These are phyloP conservation scores for Epichloe hybrida DNA, from an alignment of 2,329 filamentous ascomycete species.

Conservation along the genomic window DNA sequence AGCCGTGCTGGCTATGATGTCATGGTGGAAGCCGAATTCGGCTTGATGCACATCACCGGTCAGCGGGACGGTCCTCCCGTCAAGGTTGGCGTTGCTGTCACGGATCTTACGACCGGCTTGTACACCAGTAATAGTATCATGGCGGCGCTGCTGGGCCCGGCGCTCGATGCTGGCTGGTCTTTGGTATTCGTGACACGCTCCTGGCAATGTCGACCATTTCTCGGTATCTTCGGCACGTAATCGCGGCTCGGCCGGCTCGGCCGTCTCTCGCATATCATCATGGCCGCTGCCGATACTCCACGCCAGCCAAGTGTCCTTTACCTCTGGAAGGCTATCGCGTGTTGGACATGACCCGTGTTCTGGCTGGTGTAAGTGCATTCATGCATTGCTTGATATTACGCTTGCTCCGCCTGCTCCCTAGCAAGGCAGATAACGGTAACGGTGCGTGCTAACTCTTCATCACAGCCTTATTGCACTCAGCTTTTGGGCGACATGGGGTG, in stretches of 20 bases:
- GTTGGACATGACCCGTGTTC: conserved; percentile 89
- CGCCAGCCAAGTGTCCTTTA: conserved; percentile 19
- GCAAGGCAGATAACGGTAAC: not conserved
- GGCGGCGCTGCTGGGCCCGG: conserved; percentile 65
- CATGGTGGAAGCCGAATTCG: conserved; percentile 98
- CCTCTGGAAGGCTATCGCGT: conserved; percentile 80
- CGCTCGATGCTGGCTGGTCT: not conserved
- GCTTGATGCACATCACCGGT: conserved; percentile 96
- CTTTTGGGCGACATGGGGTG: conserved; percentile 94
- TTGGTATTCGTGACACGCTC: not conserved
- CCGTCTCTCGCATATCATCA: not conserved
- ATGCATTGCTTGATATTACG: conserved; percentile 6
- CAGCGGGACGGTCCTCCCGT: conserved; percentile 78
- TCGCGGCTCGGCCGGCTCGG: not conserved
- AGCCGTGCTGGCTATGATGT: conserved; percentile 90
- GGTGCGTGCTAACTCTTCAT: not conserved
- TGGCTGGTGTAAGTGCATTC: conserved; percentile 63
- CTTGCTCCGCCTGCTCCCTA: not conserved
- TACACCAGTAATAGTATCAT: conserved; percentile 95
- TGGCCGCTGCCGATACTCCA: conserved; percentile 15
- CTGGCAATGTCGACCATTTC: conserved; percentile 6
- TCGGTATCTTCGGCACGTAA: conserved; percentile 3
- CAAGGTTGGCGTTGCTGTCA: conserved; percentile 95
- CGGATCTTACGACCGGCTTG: conserved; percentile 84
- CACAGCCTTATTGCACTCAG: conserved; percentile 89